Evolutionary conservation across 2,329 filamentous ascomycete species (phyloP), one percentile per base, ranked within the genome.

Genomic region (Zasmidium cellare): DNA sequence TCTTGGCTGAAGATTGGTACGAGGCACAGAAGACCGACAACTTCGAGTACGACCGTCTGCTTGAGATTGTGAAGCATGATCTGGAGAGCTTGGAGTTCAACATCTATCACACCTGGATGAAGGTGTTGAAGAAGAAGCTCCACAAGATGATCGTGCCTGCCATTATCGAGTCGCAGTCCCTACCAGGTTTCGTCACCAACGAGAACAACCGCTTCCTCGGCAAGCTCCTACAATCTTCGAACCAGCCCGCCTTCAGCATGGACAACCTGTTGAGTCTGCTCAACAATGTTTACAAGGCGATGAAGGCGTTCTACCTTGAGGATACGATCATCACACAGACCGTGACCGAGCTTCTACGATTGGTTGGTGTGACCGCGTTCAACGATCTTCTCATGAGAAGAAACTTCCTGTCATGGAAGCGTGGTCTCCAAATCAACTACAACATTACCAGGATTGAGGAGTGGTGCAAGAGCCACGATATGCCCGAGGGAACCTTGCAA

Each of bases 91-190:
- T 99, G 63, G 94, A 99, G 78, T 99, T 99, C 82, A 99, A 99
- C 81, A 99, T 99, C 70, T 99, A 99, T 78, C 94, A 99, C 78
- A 99, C 94, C 23, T 99, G 94, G 94, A 99, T 99, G 94, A 99
- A 99, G 83, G 91, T 97, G 57, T 80, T 99, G 71, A 99, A 99
- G 85, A 97, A 97, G 86, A 96, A 96, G 80, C 84, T 99, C 63
- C 91, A 96, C 71, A 97, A 97, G 84, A 99, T 99, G 94, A 96
- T 99, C 71, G 96, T 99, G 53, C 94, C 94, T 1, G 94, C 94
- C 56, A 99, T 99, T 74, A 99, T 99, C 71, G 94, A 99, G 76
- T 97, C 93, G 49, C 94, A 99, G 76, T 97, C 94, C 22, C 86
- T 99, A 61, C 94, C 94, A 52, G 94, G 94, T 67, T 99, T 99